Percentiles rank a stretch among this genome's conserved stretches.
Conservation (phyloP, 441 rosid species). For the Pelargonium fulgidum region DNA sequence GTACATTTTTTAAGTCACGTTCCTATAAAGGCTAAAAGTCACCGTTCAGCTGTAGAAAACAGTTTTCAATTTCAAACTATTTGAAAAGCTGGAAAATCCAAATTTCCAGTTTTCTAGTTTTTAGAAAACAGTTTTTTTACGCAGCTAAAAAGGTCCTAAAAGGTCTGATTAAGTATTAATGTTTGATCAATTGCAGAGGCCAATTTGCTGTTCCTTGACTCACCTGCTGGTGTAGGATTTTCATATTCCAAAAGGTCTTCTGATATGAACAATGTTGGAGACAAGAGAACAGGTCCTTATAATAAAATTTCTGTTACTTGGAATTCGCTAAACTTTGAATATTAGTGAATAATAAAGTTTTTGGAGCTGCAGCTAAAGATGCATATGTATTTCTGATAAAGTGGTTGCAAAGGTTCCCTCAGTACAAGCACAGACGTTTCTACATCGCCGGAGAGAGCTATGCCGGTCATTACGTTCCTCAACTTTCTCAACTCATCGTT, state of each 20-base stretch:
- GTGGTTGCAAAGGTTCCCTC: conserved; percentile 56
- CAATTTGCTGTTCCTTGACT: conserved; percentile 52
- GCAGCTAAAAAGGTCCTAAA: too few species aligned
- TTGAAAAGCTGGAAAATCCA: too few species aligned
- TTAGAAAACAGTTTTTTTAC: too few species aligned
- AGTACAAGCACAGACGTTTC: conserved; percentile 47
- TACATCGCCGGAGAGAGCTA: conserved; percentile 73
- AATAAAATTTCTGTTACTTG: not conserved
- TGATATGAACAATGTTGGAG: conserved; percentile 38
- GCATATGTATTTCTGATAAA: conserved; percentile 37
- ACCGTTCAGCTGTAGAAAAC: too few species aligned
- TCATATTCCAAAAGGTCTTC: conserved; percentile 48
- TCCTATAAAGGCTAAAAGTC: too few species aligned
- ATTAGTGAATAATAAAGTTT: not conserved
- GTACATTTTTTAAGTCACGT: not conserved
- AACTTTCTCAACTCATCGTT: conserved; percentile 43
- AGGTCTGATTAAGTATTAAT: too few species aligned
- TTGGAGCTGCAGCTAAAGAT: conserved; percentile 42
- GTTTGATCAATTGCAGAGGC: conserved; percentile 34
- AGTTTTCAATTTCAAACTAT: too few species aligned
- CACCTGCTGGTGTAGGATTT: conserved; percentile 66
- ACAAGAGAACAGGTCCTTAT: conserved; percentile 47
- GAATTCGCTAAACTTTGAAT: not conserved
- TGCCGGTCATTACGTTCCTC: conserved; percentile 72
- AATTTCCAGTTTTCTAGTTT: too few species aligned